Evolutionary conservation across 1,139 yeast genomes (phyloP), one percentile per base, ranked within the genome.

Genomic region (Lodderomyces pseudojiufengensis): DNA sequence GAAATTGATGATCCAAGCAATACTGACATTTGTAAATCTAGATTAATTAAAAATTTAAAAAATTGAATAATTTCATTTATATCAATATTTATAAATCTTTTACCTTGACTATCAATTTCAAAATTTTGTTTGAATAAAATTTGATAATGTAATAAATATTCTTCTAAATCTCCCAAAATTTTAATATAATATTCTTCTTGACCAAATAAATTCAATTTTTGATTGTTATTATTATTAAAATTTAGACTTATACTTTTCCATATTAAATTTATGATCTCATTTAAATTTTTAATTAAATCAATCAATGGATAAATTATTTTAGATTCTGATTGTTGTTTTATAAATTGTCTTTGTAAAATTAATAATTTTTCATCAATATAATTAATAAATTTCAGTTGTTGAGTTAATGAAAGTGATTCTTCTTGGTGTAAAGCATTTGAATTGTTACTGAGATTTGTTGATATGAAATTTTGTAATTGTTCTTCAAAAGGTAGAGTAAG

Each of bases 121-220:
- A 33, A 32, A 13, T 28, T 15, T 23, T 36, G 39, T 25, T 35
- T 31, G 18, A 43, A 41, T 11, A 45, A 27, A 3, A 24, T 33
- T 1, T 55, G 50, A 42, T 74, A 78, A 50, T 73, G 76, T 20
- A 58, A 64, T 18, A 76, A 40, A 47, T 74, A 83, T 45, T 83
- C 92, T 33, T 80, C 76, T 35, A 82, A 54, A 45, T 82, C 90
- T 31, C 83, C 85, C 40, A 84, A 65, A 4, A 84, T 68, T 40
- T 72, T 72, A 24, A 84, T 63, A 16, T 81, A 58, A 46, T 80
- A 83, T 38, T 78, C 77, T 0, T 66, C 63, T 53, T 81, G 90
- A 0, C 84, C 84, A 50, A 70, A 74, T 15, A 63, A 41, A 30
- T 51, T 31, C 33, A 49, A 26, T 42, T 54, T 42, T 2, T 10